These are phyloP conservation scores for Penicillium chermesinum DNA, from an alignment of 495 filamentous ascomycete genomes.

Conservation along the genomic window DNA sequence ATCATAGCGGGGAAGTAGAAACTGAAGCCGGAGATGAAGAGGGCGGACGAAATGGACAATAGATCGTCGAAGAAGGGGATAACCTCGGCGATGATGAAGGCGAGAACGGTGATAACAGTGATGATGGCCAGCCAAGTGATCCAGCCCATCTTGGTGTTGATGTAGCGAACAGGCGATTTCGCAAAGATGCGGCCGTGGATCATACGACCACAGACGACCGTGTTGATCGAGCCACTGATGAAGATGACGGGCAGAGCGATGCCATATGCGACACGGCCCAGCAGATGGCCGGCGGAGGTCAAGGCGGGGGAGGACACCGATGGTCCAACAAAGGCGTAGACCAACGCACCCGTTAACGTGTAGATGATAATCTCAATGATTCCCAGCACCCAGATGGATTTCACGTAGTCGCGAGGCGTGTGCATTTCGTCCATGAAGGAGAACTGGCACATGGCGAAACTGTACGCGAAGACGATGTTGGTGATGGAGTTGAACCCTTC, in stretches of 20 bases:
- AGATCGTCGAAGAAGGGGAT: constrained; percentile 65
- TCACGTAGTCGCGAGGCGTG: constrained; percentile 56
- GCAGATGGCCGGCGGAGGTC: constrained; percentile 49
- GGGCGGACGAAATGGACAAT: constrained; percentile 51
- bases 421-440: constrained; percentile 72
- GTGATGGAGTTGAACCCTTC: constrained; percentile 54
- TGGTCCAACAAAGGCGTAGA: constrained; percentile 64
- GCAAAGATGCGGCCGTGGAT: constrained; percentile 55
- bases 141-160: constrained; percentile 56
- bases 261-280: constrained; percentile 68
- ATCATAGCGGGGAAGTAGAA: constrained; percentile 46
- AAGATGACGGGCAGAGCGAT: constrained; percentile 70
- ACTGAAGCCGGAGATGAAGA: constrained; percentile 29
- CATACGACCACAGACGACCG: constrained; percentile 54
- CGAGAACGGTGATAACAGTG: constrained; percentile 50
- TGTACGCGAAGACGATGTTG: constrained; percentile 66
- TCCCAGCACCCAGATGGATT: constrained; percentile 57
- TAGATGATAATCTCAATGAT: constrained; percentile 61
- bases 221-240: constrained; percentile 61
- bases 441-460: constrained; percentile 63
- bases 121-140: constrained; percentile 54
- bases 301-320: constrained; percentile 65
- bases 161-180: constrained; percentile 49
- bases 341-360: constrained; percentile 58
- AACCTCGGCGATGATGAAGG: constrained; percentile 63